phyloP scores from a whole-genome alignment of 768 basidiomycete genomes.

The Termitomyces sp. region DNA sequence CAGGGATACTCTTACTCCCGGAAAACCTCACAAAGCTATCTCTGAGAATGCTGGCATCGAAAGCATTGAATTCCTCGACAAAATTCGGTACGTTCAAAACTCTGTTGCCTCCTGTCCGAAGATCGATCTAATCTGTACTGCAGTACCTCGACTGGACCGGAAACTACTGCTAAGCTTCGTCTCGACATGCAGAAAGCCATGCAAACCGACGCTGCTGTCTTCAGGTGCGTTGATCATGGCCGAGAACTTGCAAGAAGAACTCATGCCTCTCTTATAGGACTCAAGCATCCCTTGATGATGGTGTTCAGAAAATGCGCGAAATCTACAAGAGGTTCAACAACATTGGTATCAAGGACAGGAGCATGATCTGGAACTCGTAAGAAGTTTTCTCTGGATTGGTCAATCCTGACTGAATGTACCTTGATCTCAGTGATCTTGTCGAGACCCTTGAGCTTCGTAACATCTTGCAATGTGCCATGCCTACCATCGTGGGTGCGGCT shows the following conservation, averaged over 20 bases:
- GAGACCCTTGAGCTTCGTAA: conserved; percentile 98
- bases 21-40: conserved; percentile 86
- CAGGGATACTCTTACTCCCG: conserved; percentile 82
- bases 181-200: conserved; percentile 98
- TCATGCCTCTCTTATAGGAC: conserved; percentile 43
- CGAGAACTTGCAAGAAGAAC: neutral
- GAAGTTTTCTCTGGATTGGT: conserved; percentile 21
- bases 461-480: conserved; percentile 89
- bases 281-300: conserved; percentile 84
- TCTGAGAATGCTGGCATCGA: conserved; percentile 80
- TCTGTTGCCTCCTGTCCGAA: neutral
- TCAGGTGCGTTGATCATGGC: conserved; percentile 45
- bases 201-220: conserved; percentile 97
- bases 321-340: conserved; percentile 89
- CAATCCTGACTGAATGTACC: neutral
- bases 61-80: conserved; percentile 84
- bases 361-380: conserved; percentile 99
- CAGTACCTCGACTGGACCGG: conserved; percentile 73
- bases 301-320: conserved; percentile 77
- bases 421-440: conserved; percentile 72
- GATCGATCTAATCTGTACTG: neutral
- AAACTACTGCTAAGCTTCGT: conserved; percentile 86
- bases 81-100: conserved; percentile 50
- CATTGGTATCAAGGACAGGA: conserved; percentile 95
- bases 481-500: conserved; percentile 90